phyloP scores from a whole-genome alignment of 2,329 filamentous ascomycete genomes.

The Fusarium verrucosum region DNA sequence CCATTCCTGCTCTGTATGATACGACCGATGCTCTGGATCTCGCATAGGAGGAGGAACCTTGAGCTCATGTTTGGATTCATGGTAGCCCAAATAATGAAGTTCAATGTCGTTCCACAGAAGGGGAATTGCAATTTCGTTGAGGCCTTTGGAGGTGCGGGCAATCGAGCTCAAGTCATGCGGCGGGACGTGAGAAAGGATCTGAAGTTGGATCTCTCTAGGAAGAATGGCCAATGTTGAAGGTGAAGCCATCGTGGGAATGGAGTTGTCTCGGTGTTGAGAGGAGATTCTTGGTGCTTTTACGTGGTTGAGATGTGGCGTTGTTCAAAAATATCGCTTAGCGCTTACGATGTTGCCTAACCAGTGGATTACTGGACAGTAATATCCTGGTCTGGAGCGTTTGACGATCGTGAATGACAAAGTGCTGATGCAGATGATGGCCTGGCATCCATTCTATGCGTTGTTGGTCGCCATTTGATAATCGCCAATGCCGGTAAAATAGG shows the following conservation, averaged over 20 bases:
- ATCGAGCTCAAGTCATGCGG: background rate
- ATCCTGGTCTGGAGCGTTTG: background rate
- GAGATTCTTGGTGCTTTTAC: background rate
- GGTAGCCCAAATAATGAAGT: constrained; percentile 15
- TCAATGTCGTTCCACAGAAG: constrained; percentile 32
- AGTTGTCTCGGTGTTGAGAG: background rate
- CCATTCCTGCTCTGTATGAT: background rate
- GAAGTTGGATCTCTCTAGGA: constrained; percentile 1
- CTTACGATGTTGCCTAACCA: background rate
- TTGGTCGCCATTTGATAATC: too few species aligned
- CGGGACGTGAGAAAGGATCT: background rate
- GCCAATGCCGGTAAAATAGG: too few species aligned
- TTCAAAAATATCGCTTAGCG: background rate
- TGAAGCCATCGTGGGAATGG: background rate
- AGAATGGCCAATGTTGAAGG: background rate
- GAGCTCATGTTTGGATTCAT: background rate
- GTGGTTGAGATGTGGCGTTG: background rate
- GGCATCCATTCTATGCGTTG: background rate
- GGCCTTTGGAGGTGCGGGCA: background rate
- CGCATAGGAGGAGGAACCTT: constrained; percentile 4
- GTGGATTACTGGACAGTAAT: background rate
- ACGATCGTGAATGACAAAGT: background rate
- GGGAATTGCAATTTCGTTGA: constrained; percentile 2
- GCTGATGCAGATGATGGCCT: too few species aligned
- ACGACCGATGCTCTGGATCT: background rate